phyloP scores from a whole-genome alignment of 257 asterid genomes.

The Dorcoceras hygrometricum region DNA sequence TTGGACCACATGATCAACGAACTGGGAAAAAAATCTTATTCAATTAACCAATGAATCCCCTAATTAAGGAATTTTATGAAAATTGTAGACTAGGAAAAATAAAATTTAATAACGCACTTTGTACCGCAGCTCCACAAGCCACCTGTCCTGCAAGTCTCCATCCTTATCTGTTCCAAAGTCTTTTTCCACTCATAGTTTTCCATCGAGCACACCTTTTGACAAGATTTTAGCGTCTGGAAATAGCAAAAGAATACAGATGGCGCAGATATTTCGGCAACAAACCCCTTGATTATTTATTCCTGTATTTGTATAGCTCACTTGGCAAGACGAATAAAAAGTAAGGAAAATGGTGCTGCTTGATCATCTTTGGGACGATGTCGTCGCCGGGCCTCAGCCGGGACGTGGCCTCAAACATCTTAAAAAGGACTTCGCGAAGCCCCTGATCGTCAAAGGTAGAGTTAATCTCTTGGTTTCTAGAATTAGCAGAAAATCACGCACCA shows the following conservation, averaged over 20 bases:
- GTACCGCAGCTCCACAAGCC: background rate
- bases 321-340: too few species aligned
- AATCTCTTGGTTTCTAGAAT: too few species aligned
- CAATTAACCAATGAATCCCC: too few species aligned
- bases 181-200: background rate
- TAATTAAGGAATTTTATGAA: too few species aligned
- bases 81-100: too few species aligned
- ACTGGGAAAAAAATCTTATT: too few species aligned
- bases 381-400: slow-evolving; percentile 86
- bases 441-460: slow-evolving; percentile 44
- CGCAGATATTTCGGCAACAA: slow-evolving; percentile 32
- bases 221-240: slow-evolving; percentile 17
- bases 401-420: slow-evolving; percentile 82
- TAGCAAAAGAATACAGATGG: slow-evolving; percentile 9
- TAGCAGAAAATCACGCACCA: too few species aligned
- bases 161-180: background rate
- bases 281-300: slow-evolving; percentile 30
- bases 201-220: slow-evolving; percentile 16
- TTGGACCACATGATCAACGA: too few species aligned
- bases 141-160: slow-evolving; percentile 3
- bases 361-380: slow-evolving; percentile 88
- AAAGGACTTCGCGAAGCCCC: slow-evolving; percentile 39
- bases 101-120: too few species aligned
- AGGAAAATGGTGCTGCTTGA: slow-evolving; percentile 72
- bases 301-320: background rate